Evolutionary conservation across 2,329 filamentous ascomycete species (phyloP).

Genomic region (Xylariomycetidae sp.): DNA sequence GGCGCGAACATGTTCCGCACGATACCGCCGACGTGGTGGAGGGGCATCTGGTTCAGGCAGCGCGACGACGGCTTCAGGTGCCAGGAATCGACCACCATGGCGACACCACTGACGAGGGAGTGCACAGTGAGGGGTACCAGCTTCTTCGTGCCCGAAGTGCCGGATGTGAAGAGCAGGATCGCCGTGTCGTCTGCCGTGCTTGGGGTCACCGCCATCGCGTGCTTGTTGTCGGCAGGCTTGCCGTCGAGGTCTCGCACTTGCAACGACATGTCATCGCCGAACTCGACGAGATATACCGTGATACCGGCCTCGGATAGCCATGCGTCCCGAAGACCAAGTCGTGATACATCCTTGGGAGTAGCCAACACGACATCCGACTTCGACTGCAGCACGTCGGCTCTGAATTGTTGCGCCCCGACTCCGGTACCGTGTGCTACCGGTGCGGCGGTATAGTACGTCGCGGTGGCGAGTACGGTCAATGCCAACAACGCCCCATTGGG

Average conservation of each 20-base stretch:
- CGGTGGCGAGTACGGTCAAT: slow-evolving; percentile 40
- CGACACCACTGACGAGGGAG: slow-evolving; percentile 43
- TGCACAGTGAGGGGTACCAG: slow-evolving; percentile 47
- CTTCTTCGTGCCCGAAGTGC: slow-evolving; percentile 54
- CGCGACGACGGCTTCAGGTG: slow-evolving; percentile 39
- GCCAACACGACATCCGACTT: slow-evolving; percentile 38
- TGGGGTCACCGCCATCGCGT: slow-evolving; percentile 10
- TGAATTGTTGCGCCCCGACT: slow-evolving; percentile 40
- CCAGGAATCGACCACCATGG: slow-evolving; percentile 49
- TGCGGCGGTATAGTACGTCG: slow-evolving; percentile 44
- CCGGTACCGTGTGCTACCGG: slow-evolving; percentile 42
- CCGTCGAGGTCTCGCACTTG: slow-evolving; percentile 12
- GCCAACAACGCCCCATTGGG: slow-evolving; percentile 50
- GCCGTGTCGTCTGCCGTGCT: slow-evolving; percentile 42
- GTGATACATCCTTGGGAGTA: slow-evolving; percentile 25
- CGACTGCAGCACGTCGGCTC: slow-evolving; percentile 42
- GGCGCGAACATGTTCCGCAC: slow-evolving; percentile 50
- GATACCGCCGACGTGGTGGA: slow-evolving; percentile 50
- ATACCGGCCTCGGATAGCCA: slow-evolving; percentile 31
- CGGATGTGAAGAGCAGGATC: slow-evolving; percentile 51
- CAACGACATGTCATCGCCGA: slow-evolving; percentile 32
- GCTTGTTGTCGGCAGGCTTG: not conserved
- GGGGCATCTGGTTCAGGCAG: slow-evolving; percentile 54
- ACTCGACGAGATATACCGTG: slow-evolving; percentile 32
- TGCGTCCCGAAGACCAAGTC: slow-evolving; percentile 33